A percentile compares a stretch with the other conserved stretches of the same genome.
Conservation (phyloP, 306 rosid genomes). For the Lupinus albus region DNA sequence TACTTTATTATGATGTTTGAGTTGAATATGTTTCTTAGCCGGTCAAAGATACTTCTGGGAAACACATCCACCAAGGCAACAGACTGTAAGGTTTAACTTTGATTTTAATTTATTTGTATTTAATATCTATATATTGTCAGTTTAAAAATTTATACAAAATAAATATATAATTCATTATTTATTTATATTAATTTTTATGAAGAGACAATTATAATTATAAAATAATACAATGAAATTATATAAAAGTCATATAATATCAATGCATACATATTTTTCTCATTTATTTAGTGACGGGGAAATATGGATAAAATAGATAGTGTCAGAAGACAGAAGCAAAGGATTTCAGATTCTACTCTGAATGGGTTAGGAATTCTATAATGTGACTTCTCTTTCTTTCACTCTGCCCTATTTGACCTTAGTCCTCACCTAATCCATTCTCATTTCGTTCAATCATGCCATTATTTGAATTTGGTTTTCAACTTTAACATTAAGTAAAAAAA, state of each 20-base stretch:
- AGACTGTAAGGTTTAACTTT: no score
- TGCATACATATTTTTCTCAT: no score
- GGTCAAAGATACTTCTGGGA: slow-evolving; percentile 58
- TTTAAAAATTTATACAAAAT: no score
- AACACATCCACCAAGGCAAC: slow-evolving; percentile 46
- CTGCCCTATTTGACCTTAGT: slow-evolving; percentile 38
- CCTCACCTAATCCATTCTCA: slow-evolving; percentile 44
- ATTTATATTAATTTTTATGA: no score
- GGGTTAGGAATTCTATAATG: slow-evolving; percentile 59
- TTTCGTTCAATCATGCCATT: slow-evolving; percentile 24
- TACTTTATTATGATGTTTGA: no score
- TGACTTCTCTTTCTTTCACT: slow-evolving; percentile 10
- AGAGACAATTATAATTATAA: no score
- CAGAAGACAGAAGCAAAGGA: slow-evolving; percentile 29
- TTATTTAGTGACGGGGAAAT: slow-evolving; percentile 13
- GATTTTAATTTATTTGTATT: background rate
- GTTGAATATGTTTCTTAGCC: slow-evolving; percentile 34
- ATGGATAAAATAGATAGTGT: slow-evolving; percentile 32
- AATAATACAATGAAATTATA: no score
- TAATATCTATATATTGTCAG: no score
- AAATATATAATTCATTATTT: no score
- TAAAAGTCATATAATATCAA: no score
- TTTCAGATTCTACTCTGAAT: background rate
- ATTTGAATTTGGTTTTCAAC: no score
- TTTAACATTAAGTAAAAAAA: no score